These are phyloP conservation scores for Colletotrichum gigasporum DNA, from an alignment of 2,329 filamentous ascomycete species.

Conservation along the genomic window DNA sequence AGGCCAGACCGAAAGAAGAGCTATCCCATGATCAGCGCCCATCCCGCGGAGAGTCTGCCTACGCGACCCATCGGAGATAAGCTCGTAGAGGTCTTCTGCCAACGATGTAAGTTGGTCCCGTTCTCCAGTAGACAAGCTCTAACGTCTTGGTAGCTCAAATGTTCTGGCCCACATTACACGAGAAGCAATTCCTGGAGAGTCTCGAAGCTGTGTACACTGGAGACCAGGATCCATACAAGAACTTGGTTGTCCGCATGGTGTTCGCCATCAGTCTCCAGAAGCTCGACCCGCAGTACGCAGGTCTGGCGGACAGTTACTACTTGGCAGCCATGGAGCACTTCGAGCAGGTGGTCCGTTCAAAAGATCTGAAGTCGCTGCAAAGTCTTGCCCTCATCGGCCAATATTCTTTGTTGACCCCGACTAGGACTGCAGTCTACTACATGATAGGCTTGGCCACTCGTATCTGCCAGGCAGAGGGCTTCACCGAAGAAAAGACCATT, in stretches of 20 bases:
- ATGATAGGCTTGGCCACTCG: slow-evolving; percentile 88
- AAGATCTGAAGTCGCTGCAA: slow-evolving; percentile 90
- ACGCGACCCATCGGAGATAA: slow-evolving; percentile 78
- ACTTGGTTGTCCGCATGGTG: slow-evolving; percentile 90
- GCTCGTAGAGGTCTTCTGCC: slow-evolving; percentile 85
- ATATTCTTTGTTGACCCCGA: slow-evolving; percentile 93
- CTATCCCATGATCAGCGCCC: slow-evolving; percentile 89
- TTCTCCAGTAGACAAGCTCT: slow-evolving; percentile 18
- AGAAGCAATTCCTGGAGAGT: slow-evolving; percentile 79
- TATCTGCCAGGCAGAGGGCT: slow-evolving; percentile 87
- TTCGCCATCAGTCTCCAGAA: slow-evolving; percentile 96
- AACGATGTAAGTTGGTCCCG: slow-evolving; percentile 73
- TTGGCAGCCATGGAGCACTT: slow-evolving; percentile 87
- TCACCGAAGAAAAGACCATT: slow-evolving; percentile 91
- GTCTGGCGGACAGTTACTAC: slow-evolving; percentile 94
- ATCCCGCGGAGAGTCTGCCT: slow-evolving; percentile 80
- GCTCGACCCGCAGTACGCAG: slow-evolving; percentile 88
- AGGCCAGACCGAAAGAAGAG: slow-evolving; percentile 80
- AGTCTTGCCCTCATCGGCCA: slow-evolving; percentile 88
- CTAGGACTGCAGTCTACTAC: slow-evolving; percentile 91
- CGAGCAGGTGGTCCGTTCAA: slow-evolving; percentile 84
- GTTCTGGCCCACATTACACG: slow-evolving; percentile 87
- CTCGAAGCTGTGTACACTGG: slow-evolving; percentile 84
- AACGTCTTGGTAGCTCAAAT: slow-evolving; percentile 74
- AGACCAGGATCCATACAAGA: slow-evolving; percentile 80